Base-by-base conservation (phyloP, 306 rosid genomes). In the Casuarina glauca region DNA sequence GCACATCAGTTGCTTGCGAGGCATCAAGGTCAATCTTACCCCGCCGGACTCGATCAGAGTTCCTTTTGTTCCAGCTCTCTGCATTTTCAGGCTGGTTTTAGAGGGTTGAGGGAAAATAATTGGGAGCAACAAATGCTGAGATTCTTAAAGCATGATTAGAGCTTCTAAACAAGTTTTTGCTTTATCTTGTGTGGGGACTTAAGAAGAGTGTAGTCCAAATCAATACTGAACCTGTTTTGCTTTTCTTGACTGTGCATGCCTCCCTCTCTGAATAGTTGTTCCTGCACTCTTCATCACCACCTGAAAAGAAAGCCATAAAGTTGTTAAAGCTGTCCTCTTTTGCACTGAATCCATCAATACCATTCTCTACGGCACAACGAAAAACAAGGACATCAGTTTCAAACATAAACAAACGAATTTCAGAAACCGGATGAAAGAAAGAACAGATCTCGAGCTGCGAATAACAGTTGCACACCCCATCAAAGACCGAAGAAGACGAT, bases 211-310 rank as follows among this genome's bases (percentile, higher is more conserved):
- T 86, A 93, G 95, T 91, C 97, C 95, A 88, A 82, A 84, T 79
- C 80, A 84, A 75, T 72, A 74, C 85, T 84, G 88, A 93, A 93
- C 99, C 99, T 91, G 91, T 82, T 87, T 82, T 91, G 85, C 97
- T 96, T 91, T 89, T 91, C 96, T 90, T 96, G 82, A 88, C 82
- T 46, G 88, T 89, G 94, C 94, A 93, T 76, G 92, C 88, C 72
- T 87, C 96, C 80, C 90, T 85, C 94, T 86, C 89, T 73, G 97
- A 74, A 87, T 74, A 87, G 80, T 82, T 81, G 90, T 76, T 93
- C 80, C 90, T 89, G 92, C 97, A 91, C 88, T 93, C 97, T 87
- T 87, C 93, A 83, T 93, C 94, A 78, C 88, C 94, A 85, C 91
- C 97, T 96, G 96, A 86, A 84, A 91, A 95, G 84, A 78, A 70